Conservation (phyloP, 441 rosid species). For the Aquilaria agallochum region DNA sequence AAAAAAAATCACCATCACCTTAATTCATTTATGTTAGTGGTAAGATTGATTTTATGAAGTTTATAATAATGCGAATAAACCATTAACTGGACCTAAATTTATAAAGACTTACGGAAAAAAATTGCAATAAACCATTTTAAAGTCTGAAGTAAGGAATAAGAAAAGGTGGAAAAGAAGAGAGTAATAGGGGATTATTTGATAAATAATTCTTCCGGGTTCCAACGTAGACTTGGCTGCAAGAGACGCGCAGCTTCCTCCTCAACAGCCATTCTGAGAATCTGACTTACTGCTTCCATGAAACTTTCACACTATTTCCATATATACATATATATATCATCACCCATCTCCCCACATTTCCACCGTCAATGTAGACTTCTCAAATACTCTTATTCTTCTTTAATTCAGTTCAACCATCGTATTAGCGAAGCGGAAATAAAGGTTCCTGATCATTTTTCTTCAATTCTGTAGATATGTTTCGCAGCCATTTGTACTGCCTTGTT, state of each 20-base stretch:
- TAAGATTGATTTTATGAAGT: neutral
- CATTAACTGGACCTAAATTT: too few species aligned
- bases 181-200: too few species aligned
- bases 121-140: too few species aligned
- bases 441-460: neutral
- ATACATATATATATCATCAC: constrained; percentile 1
- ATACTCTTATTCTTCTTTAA: too few species aligned
- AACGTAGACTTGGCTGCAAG: neutral
- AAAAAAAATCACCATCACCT: neutral
- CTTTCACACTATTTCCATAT: neutral
- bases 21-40: neutral
- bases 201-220: neutral
- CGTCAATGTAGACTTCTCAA: neutral
- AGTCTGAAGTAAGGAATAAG: too few species aligned
- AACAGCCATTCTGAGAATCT: neutral
- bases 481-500: neutral
- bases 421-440: neutral
- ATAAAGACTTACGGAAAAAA: too few species aligned
- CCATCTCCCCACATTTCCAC: neutral
- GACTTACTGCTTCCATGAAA: neutral
- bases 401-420: neutral
- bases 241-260: constrained; percentile 17
- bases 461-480: constrained; percentile 5
- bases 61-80: too few species aligned
- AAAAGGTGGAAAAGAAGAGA: too few species aligned